phyloP scores from a whole-genome alignment of 176 grass and related monocot species.

The Musa itinerans region DNA sequence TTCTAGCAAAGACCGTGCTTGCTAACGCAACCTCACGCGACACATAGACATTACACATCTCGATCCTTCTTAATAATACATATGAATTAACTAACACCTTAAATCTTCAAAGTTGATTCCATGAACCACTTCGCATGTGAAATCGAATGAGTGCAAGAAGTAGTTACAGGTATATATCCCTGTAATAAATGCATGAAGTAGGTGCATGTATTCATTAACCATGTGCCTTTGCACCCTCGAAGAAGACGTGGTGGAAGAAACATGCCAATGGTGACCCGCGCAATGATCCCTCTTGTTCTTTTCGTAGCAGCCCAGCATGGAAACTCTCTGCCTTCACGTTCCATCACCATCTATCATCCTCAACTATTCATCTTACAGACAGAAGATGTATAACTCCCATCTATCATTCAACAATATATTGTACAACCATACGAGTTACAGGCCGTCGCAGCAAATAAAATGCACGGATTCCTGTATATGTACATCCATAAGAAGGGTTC shows the following conservation, averaged over 20 bases:
- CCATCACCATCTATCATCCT: not conserved
- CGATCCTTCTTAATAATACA: no score
- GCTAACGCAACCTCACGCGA: no score
- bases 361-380: not conserved
- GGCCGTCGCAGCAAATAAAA: no score
- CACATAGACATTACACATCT: no score
- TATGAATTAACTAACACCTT: not conserved
- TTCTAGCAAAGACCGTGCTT: no score
- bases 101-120: not conserved
- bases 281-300: no score
- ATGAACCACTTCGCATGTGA: not conserved
- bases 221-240: not conserved
- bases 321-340: not conserved
- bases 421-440: no score
- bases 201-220: not conserved
- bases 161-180: not conserved
- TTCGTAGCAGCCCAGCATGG: not conserved
- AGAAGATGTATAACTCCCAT: not conserved
- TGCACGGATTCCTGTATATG: no score
- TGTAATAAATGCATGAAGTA: not conserved
- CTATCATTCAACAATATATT: no score
- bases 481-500: no score
- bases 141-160: not conserved
- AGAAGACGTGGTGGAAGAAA: not conserved
- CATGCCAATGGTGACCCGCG: not conserved